Conservation (phyloP, 176 grass and related monocot species). For the Paspalum vaginatum region DNA sequence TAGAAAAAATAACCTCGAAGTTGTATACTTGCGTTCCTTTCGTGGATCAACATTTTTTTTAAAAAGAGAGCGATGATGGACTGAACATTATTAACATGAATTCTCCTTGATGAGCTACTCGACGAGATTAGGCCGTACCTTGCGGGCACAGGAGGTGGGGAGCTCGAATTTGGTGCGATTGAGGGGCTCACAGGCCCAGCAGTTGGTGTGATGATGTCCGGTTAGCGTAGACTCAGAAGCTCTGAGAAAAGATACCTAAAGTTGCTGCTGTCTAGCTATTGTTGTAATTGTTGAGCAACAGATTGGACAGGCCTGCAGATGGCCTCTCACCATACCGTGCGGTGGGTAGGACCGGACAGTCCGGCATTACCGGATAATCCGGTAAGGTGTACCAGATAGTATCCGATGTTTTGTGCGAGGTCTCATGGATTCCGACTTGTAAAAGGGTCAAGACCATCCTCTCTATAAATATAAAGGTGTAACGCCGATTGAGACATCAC, state of each 20-base stretch:
- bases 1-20: no score
- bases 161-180: constrained; percentile 83
- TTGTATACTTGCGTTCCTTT: not conserved
- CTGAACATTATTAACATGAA: not conserved
- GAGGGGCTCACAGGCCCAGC: constrained; percentile 86
- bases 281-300: no score
- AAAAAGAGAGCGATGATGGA: not conserved
- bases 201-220: constrained; percentile 87
- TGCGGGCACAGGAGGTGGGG: constrained; percentile 85
- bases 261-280: constrained; percentile 86
- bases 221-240: constrained; percentile 89
- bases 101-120: constrained; percentile 65
- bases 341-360: no score
- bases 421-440: no score
- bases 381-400: no score
- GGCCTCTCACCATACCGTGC: no score
- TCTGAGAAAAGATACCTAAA: constrained; percentile 88
- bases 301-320: no score
- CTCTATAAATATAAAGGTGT: no score
- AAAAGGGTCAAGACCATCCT: no score
- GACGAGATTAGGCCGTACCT: constrained; percentile 98
- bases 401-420: no score
- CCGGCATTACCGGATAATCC: no score
- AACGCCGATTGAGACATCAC: no score
- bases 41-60: not conserved